Evolutionary conservation across 2,329 filamentous ascomycete species (phyloP), one percentile per base, ranked within the genome.

Genomic region (Laburnicola sp.): DNA sequence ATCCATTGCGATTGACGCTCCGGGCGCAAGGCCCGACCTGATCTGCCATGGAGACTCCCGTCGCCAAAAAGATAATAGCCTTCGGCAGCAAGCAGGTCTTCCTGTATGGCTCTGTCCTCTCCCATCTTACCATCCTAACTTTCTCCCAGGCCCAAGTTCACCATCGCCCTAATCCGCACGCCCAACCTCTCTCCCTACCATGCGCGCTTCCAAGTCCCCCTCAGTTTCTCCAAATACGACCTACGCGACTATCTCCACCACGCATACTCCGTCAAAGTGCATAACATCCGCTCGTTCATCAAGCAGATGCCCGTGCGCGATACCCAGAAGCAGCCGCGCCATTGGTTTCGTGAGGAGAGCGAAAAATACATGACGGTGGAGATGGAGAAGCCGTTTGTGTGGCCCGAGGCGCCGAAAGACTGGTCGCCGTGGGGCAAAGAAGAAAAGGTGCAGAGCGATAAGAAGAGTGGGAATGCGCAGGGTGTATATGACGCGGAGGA

Each of bases 311-410:
- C 82, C 40, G 73, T 87, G 31, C 82, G 81, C 50, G 82, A 83
- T 58, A 76, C 78, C 54, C 74, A 62, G 71, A 71, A 69, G 69
- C 68, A 72, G 53, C 65, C 78, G 74, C 65, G 81, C 54, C 80
- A 80, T 56, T 85, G 84, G 79, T 86, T 85, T 73, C 84, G 93
- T 23, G 88, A 89, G 25, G 80, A 82, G 58, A 78, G 85, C 43
- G 82, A 86, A 66, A 99, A 99, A 82, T 88, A 86, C 74, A 99
- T 99, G 94, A 96, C 88, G 36, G 90, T 95, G 38, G 89, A 97
- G 79, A 83, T 99, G 77, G 84, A 82, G 55, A 78, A 86, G 77
- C 90, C 92, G 3, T 99, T 99, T 77, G 85, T 89, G 50, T 97
- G 90, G 88, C 94, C 94, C 1, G 81, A 85, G 58, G 73, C 78